phyloP scores from a whole-genome alignment of 148 eudicot genomes.

The Fagopyrum esculentum region DNA sequence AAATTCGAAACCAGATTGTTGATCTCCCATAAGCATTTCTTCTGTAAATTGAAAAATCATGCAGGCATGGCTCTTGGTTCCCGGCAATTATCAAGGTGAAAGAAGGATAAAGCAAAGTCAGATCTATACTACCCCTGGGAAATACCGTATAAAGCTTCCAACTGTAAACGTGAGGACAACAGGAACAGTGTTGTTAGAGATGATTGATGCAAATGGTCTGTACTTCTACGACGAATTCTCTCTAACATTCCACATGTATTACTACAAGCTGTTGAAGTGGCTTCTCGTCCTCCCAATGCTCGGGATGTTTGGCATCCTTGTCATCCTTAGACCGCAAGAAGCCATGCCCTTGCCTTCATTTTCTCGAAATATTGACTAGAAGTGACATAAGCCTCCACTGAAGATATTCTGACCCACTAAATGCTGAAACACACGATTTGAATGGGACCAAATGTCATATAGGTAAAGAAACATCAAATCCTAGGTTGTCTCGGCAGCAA shows the following conservation, averaged over 20 bases:
- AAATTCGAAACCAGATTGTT: not conserved
- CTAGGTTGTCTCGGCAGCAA: not conserved
- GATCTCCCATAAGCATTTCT: not conserved
- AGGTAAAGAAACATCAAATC: not conserved
- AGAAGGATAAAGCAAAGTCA: constrained; percentile 70
- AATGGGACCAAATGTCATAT: not conserved
- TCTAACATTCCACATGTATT: constrained; percentile 80
- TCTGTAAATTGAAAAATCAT: not conserved
- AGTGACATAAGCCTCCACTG: not conserved
- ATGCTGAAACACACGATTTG: not conserved
- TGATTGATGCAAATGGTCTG: constrained; percentile 72
- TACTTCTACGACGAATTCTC: constrained; percentile 89
- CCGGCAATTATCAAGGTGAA: constrained; percentile 95
- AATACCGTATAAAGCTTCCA: constrained; percentile 73
- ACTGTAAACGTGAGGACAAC: constrained; percentile 86
- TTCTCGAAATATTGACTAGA: constrained; percentile 75
- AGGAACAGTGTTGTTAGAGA: constrained; percentile 83
- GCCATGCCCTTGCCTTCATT: constrained; percentile 85
- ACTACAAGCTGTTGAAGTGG: constrained; percentile 93
- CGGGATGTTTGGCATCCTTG: constrained; percentile 83
- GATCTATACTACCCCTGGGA: constrained; percentile 54
- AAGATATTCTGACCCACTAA: not conserved
- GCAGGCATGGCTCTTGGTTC: constrained; percentile 76
- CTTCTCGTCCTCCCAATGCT: constrained; percentile 91
- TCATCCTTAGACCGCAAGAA: constrained; percentile 85